phyloP scores from a whole-genome alignment of 1,284 basidiomycete genomes.

The Ceraceosorus guamensis region DNA sequence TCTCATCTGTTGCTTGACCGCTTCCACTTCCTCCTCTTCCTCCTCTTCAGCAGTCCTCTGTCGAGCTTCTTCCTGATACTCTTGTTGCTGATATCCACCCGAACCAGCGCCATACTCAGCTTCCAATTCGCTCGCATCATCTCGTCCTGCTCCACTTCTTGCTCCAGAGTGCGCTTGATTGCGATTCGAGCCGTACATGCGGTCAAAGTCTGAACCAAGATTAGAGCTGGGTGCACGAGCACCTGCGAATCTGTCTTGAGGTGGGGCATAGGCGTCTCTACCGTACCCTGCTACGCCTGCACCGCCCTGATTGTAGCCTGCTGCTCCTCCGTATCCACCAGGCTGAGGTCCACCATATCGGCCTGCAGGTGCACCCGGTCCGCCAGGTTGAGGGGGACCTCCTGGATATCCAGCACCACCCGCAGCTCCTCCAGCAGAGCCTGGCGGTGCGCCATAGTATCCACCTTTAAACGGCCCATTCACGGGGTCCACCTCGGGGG shows the following conservation, averaged over 20 bases:
- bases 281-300: too few relatives aligned
- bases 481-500: too few relatives aligned
- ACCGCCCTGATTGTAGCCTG: too few relatives aligned
- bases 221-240: conserved; percentile 22
- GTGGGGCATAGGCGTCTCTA: conserved; percentile 3
- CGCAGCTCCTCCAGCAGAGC: too few relatives aligned
- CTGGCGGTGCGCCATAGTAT: too few relatives aligned
- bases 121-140: conserved; percentile 25
- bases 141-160: conserved; percentile 9
- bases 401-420: too few relatives aligned
- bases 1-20: conserved; percentile 85
- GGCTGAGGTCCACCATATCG: too few relatives aligned
- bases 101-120: conserved; percentile 42
- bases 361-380: too few relatives aligned
- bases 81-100: conserved; percentile 43
- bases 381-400: too few relatives aligned
- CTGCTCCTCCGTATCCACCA: too few relatives aligned
- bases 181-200: conserved; percentile 15
- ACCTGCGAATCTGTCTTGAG: conserved; percentile 16
- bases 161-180: too few relatives aligned
- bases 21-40: conserved; percentile 91
- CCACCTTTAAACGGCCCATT: too few relatives aligned
- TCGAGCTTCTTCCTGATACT: conserved; percentile 42
- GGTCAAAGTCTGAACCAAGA: conserved; percentile 31
- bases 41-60: conserved; percentile 51